These are phyloP conservation scores for Ramaria rubella DNA, from an alignment of 768 basidiomycete species.

Conservation along the genomic window DNA sequence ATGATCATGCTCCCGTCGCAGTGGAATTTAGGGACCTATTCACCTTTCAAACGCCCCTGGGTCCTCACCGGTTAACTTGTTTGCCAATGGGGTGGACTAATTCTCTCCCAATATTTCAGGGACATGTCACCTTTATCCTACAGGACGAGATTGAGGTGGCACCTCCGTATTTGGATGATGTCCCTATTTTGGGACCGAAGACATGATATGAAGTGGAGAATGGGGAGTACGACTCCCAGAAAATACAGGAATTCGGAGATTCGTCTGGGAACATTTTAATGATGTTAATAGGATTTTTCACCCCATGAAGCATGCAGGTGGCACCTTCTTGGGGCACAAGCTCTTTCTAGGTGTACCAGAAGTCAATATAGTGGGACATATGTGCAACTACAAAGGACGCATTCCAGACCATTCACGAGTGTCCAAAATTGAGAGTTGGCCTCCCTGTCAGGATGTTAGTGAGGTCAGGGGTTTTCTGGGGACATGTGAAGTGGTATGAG, in stretches of 20 bases:
- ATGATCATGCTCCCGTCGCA: slow-evolving; percentile 18
- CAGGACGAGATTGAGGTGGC: slow-evolving; percentile 33
- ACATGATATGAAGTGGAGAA: slow-evolving; percentile 24
- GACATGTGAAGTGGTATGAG: slow-evolving; percentile 16
- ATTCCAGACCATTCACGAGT: slow-evolving; percentile 23
- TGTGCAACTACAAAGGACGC: slow-evolving; percentile 29
- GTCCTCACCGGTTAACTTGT: slow-evolving; percentile 18
- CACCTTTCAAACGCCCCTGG: slow-evolving; percentile 32
- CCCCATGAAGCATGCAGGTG: slow-evolving; percentile 29
- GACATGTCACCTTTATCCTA: slow-evolving; percentile 33
- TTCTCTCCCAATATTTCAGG: slow-evolving; percentile 34
- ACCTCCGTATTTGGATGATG: slow-evolving; percentile 35
- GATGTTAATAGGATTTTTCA: slow-evolving; percentile 33
- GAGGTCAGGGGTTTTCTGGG: slow-evolving; percentile 24
- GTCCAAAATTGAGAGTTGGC: slow-evolving; percentile 24
- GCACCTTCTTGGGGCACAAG: slow-evolving; percentile 34
- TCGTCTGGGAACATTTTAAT: slow-evolving; percentile 27
- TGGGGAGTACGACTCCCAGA: slow-evolving; percentile 31
- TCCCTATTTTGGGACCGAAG: slow-evolving; percentile 27
- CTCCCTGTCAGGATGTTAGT: slow-evolving; percentile 10
- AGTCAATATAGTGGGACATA: slow-evolving; percentile 31
- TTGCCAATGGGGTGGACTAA: slow-evolving; percentile 39
- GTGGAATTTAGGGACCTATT: slow-evolving; percentile 32
- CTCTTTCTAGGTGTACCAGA: slow-evolving; percentile 23
- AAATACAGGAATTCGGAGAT: slow-evolving; percentile 31